Conservation (phyloP, 176 grass and related monocot species). For the Chrysopogon serrulatus region DNA sequence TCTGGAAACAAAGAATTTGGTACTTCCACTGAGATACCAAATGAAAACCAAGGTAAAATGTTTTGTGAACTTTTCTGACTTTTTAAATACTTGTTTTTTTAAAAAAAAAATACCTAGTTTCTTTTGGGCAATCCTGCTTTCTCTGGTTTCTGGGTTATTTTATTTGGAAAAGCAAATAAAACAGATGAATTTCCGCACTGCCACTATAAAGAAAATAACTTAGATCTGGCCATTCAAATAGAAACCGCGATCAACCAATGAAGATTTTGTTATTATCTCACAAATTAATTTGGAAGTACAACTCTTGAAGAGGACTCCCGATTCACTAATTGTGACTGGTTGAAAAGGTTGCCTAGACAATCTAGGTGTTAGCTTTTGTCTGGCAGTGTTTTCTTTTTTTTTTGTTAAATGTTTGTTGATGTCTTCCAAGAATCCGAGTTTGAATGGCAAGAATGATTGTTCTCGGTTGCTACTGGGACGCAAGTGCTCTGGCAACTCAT, state of each 20-base stretch:
- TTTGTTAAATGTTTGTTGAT: not conserved
- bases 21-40: constrained; percentile 33
- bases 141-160: constrained; percentile 1
- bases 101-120: not conserved
- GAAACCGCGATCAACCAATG: not conserved
- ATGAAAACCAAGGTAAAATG: constrained; percentile 41
- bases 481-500: constrained; percentile 4
- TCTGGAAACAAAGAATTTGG: constrained; percentile 37
- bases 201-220: not conserved
- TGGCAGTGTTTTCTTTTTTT: not conserved
- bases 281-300: not conserved
- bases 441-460: not conserved
- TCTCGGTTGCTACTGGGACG: constrained; percentile 7
- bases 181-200: not conserved
- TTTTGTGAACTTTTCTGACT: constrained; percentile 15
- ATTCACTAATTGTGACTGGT: not conserved
- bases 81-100: not conserved
- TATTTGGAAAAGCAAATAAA: constrained; percentile 9
- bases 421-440: not conserved
- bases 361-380: not conserved
- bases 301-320: not conserved
- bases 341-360: not conserved
- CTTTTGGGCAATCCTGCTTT: not conserved
- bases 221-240: not conserved
- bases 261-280: not conserved